These are phyloP conservation scores for Cryptosporidium felis DNA, from an alignment of 169 alveolate species.

Conservation along the genomic window DNA sequence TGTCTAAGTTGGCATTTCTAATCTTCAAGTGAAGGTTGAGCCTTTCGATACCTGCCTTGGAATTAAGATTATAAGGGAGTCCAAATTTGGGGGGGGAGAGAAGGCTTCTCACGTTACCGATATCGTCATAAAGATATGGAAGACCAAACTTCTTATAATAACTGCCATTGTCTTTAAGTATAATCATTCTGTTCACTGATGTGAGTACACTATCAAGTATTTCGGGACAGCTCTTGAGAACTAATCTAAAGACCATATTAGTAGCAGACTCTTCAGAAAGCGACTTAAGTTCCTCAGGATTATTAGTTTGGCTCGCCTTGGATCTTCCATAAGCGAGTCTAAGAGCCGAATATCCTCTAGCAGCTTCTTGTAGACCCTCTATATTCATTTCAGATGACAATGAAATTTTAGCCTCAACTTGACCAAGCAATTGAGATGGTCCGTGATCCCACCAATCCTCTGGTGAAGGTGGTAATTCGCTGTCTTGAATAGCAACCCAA, in stretches of 20 bases:
- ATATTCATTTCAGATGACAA: not conserved
- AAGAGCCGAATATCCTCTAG: constrained; percentile 23
- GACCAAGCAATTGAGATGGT: constrained; percentile 16
- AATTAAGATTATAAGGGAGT: constrained; percentile 38
- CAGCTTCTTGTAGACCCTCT: constrained; percentile 3
- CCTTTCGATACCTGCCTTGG: constrained; percentile 58
- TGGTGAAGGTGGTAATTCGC: constrained; percentile 44
- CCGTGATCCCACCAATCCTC: constrained; percentile 70
- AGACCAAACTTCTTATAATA: constrained; percentile 13
- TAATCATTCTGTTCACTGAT: constrained; percentile 27
- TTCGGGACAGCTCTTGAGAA: constrained; percentile 18
- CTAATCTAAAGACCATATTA: constrained; percentile 26
- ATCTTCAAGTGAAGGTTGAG: constrained; percentile 9
- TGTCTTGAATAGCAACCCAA: constrained; percentile 42
- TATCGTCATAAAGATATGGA: constrained; percentile 33
- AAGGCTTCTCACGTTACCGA: constrained; percentile 26
- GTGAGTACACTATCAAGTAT: constrained; percentile 27
- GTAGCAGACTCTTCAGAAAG: constrained; percentile 12
- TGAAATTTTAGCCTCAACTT: constrained; percentile 9
- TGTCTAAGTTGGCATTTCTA: not conserved
- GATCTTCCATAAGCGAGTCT: constrained; percentile 29
- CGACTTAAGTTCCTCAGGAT: not conserved
- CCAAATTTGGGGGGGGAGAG: constrained; percentile 33
- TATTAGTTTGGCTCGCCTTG: not conserved
- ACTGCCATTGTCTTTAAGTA: constrained; percentile 13